Base-by-base conservation (phyloP, 148 eudicot genomes). In the Dysphania ambrosioides region DNA sequence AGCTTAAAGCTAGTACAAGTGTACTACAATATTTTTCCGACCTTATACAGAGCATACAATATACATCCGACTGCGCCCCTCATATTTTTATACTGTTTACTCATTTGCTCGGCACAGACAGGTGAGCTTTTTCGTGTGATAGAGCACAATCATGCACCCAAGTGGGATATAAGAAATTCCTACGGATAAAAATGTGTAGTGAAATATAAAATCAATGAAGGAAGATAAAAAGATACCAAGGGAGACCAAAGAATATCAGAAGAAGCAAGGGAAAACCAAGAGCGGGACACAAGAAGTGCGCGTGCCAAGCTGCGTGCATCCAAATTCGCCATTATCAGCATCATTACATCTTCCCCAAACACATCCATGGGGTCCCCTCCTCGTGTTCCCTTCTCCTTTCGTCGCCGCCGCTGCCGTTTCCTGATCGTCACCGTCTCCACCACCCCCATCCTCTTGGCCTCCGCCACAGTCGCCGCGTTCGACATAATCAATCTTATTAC, bases 271-370 rank as follows among this genome's bases (percentile, higher is more conserved):
- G 77, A 81, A 24, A 79, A 73, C 97, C 97, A 91, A 21, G 79
- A 80, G 11, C 85, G 90, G 21, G 90, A 89, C 23, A 88, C 92
- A 40, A 81, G 78, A 26, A 84, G 90, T 0, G 87, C 81, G 16
- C 73, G 86, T 68, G 86, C 90, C 84, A 88, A 75, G 77, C 88
- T 85, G 74, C 79, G 82, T 82, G 94, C 89, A 80, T 92, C 89
- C 0, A 92, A 73, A 64, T 31, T 51, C 36, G 60, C 72, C 31
- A 89, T 72, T 26, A 87, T 82, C 78, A 76, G 79, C 70, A 77
- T 66, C 89, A 87, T 83, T 27, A 89, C 34, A 80, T 88, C 97
- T 8, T 74, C 61, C 9, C 91, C 94, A 21, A 88, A 79, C 47
- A 77, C 75, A 11, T 69, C 77, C 55, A 88, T 47, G 30, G 91